Percentiles rank a stretch among this genome's conserved stretches.
Evolutionary conservation across 106 monocot species (phyloP).

Genomic region (Chionographis japonica): DNA sequence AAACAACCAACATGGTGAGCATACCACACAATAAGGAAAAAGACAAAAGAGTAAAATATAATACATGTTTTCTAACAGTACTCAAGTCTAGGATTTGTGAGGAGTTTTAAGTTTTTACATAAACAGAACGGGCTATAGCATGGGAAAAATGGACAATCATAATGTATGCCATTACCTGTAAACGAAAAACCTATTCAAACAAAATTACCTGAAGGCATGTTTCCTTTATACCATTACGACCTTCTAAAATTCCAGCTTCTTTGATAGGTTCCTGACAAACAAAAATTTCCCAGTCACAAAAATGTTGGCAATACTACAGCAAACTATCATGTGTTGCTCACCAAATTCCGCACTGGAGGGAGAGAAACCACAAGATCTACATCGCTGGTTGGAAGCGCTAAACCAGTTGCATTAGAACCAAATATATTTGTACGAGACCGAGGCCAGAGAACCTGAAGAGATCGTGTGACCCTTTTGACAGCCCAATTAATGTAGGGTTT

Average conservation of each 20-base stretch:
- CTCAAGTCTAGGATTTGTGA: too few relatives aligned
- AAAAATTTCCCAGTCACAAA: not conserved
- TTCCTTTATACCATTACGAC: constrained; percentile 97
- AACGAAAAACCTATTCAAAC: not conserved
- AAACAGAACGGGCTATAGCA: too few relatives aligned
- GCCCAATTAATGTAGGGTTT: constrained; percentile 94
- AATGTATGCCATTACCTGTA: too few relatives aligned
- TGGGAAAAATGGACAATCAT: too few relatives aligned
- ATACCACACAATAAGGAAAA: too few relatives aligned
- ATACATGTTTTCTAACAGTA: too few relatives aligned
- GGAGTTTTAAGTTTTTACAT: too few relatives aligned
- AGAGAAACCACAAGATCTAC: constrained; percentile 98
- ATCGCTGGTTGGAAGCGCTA: constrained; percentile 95
- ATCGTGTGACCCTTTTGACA: constrained; percentile 77
- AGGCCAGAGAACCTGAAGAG: constrained; percentile 97
- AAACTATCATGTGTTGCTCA: constrained; percentile 27
- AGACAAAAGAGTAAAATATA: too few relatives aligned
- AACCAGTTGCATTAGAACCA: constrained; percentile 97
- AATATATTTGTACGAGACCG: constrained; percentile 87
- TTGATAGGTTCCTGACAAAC: constrained; percentile 90
- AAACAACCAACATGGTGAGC: too few relatives aligned
- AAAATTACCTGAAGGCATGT: constrained; percentile 90
- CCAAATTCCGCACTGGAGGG: constrained; percentile 98
- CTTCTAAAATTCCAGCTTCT: constrained; percentile 99
- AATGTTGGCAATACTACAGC: not conserved